These are phyloP conservation scores for Centrapalus pauciflorus DNA, from an alignment of 129 eudicot genomes.

Conservation along the genomic window DNA sequence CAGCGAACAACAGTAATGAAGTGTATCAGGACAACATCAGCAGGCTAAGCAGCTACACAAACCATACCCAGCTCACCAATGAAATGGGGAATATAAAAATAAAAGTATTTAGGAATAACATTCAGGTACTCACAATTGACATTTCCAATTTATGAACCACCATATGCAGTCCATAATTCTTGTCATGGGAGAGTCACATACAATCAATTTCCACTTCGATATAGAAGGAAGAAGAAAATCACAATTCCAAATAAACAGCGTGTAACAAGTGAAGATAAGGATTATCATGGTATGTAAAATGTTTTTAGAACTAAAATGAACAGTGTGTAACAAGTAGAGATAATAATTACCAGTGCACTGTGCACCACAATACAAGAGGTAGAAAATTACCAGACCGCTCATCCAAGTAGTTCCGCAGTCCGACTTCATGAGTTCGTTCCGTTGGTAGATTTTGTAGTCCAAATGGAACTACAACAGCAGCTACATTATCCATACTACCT, in stretches of 20 bases:
- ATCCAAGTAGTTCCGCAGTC: slow-evolving; percentile 28
- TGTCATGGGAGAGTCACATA: neutral
- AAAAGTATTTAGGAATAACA: neutral
- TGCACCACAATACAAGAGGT: neutral
- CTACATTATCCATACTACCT: slow-evolving; percentile 90
- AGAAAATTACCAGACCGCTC: slow-evolving; percentile 10
- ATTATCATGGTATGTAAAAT: neutral
- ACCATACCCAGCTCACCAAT: neutral
- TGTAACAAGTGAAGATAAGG: neutral
- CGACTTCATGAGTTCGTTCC: slow-evolving; percentile 26
- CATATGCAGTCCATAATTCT: neutral
- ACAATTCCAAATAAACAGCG: neutral
- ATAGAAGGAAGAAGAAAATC: neutral
- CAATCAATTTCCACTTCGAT: neutral
- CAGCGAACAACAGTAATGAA: slow-evolving; percentile 14
- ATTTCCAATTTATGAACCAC: neutral
- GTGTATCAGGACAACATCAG: slow-evolving; percentile 3
- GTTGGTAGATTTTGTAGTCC: slow-evolving; percentile 26
- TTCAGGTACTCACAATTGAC: neutral
- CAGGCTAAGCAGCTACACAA: slow-evolving; percentile 16
- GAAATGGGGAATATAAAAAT: slow-evolving; percentile 5
- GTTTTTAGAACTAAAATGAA: too few species aligned
- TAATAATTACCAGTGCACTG: too few species aligned
- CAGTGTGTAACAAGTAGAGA: too few species aligned
- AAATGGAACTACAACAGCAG: slow-evolving; percentile 75